Evolutionary conservation across 495 filamentous ascomycete genomes (phyloP).

Genomic region (Aspergillus conjunctus): DNA sequence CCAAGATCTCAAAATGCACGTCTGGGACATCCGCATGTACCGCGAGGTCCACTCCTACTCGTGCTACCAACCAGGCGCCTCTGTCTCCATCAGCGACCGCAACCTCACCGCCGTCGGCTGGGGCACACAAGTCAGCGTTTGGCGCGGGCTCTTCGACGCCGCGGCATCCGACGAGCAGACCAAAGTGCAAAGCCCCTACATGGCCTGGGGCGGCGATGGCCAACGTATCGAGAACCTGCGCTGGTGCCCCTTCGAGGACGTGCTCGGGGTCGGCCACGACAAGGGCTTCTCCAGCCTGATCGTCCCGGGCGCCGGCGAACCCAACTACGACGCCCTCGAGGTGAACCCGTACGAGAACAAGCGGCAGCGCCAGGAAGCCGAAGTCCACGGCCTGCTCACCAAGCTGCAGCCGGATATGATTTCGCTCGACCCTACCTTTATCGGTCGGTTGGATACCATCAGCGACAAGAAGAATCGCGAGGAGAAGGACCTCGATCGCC

Average conservation of each 20-base stretch:
- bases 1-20: slow-evolving; percentile 86
- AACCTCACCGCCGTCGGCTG: slow-evolving; percentile 86
- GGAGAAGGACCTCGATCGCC: slow-evolving; percentile 73
- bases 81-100: slow-evolving; percentile 84
- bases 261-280: slow-evolving; percentile 82
- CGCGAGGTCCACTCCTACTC: slow-evolving; percentile 90
- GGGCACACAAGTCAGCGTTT: slow-evolving; percentile 86
- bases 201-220: slow-evolving; percentile 89
- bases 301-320: slow-evolving; percentile 90
- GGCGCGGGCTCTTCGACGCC: slow-evolving; percentile 80
- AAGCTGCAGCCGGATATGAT: slow-evolving; percentile 99
- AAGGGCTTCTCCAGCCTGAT: slow-evolving; percentile 86
- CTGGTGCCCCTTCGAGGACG: slow-evolving; percentile 95
- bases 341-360: slow-evolving; percentile 94
- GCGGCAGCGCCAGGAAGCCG: slow-evolving; percentile 90
- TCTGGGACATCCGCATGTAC: slow-evolving; percentile 97
- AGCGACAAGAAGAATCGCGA: slow-evolving; percentile 70
- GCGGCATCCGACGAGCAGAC: slow-evolving; percentile 64
- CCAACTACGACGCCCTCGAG: slow-evolving; percentile 94
- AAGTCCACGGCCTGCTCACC: slow-evolving; percentile 84
- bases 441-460: slow-evolving; percentile 81
- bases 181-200: slow-evolving; percentile 86
- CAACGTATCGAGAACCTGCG: slow-evolving; percentile 74
- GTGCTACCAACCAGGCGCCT: slow-evolving; percentile 79
- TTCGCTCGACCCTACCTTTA: slow-evolving; percentile 82